Conservation (phyloP, 495 filamentous ascomycete species). For the Aspergillus kassunensis region DNA sequence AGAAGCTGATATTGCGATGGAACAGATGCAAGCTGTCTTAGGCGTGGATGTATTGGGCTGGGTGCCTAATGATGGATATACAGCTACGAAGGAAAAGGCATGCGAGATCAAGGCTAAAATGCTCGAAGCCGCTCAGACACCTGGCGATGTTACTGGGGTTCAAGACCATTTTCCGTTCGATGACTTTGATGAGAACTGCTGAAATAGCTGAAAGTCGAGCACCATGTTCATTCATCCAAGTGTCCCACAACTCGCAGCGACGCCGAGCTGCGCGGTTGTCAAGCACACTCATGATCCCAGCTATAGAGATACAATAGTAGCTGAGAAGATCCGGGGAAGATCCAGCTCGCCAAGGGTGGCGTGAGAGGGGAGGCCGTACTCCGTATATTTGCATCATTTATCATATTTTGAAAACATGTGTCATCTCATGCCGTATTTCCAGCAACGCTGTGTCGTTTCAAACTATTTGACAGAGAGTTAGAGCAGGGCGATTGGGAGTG, state of each 20-base stretch:
- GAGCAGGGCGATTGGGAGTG: neutral
- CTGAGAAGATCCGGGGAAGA: no score
- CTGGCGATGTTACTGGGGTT: conserved; percentile 4
- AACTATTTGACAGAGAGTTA: neutral
- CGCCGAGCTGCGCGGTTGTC: no score
- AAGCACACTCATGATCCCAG: no score
- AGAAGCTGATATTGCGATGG: conserved; percentile 23
- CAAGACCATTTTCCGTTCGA: conserved; percentile 27
- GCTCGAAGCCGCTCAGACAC: conserved; percentile 22
- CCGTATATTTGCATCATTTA: neutral
- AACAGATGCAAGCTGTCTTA: conserved; percentile 16
- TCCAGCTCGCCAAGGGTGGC: no score
- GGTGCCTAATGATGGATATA: conserved; percentile 22
- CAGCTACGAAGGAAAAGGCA: conserved; percentile 15
- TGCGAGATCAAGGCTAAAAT: conserved; percentile 17
- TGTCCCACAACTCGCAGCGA: no score
- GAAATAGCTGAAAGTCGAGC: no score
- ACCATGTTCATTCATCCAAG: no score
- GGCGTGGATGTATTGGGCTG: conserved; percentile 22
- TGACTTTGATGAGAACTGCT: conserved; percentile 25
- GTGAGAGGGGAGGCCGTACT: no score
- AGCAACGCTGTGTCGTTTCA: neutral
- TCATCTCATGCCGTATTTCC: conserved; percentile 1
- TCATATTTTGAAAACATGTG: neutral
- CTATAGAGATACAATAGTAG: no score